These are phyloP conservation scores for Tolypocladium inflatum DNA, from an alignment of 2,329 filamentous ascomycete species.

Conservation along the genomic window DNA sequence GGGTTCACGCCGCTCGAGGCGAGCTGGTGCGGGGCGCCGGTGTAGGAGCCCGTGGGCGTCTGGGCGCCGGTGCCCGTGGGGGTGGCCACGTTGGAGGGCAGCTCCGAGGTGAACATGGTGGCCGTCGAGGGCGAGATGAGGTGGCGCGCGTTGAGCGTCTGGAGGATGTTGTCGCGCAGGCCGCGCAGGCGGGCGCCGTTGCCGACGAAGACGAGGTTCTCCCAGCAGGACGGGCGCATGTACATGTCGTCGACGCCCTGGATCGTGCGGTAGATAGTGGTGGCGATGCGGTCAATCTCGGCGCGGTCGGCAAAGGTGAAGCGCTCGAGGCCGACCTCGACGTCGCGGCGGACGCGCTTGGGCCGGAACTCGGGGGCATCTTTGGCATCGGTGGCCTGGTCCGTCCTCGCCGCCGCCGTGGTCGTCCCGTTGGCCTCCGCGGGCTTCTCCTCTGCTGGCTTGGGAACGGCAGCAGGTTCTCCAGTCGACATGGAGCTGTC, in stretches of 20 bases:
- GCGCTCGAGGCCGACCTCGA: slow-evolving; percentile 70
- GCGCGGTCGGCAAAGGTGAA: slow-evolving; percentile 59
- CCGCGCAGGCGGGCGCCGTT: slow-evolving; percentile 68
- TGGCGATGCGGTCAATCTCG: slow-evolving; percentile 75
- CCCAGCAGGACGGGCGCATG: slow-evolving; percentile 83
- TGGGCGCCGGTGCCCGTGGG: slow-evolving; percentile 84
- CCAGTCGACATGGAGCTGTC: background rate
- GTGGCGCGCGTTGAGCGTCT: slow-evolving; percentile 71
- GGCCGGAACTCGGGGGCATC: slow-evolving; percentile 34
- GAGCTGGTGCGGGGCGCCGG: slow-evolving; percentile 46
- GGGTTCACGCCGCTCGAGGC: slow-evolving; percentile 65
- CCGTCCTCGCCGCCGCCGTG: background rate
- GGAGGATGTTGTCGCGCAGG: slow-evolving; percentile 80
- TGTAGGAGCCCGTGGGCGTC: slow-evolving; percentile 64
- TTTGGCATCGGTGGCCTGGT: slow-evolving; percentile 3
- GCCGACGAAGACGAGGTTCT: slow-evolving; percentile 82
- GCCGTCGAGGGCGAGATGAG: slow-evolving; percentile 85
- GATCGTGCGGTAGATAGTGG: slow-evolving; percentile 74
- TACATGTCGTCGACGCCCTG: slow-evolving; percentile 75
- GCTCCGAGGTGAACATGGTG: slow-evolving; percentile 94
- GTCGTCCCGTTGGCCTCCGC: background rate
- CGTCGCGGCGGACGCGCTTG: slow-evolving; percentile 53
- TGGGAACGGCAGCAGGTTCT: background rate
- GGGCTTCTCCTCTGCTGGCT: background rate
- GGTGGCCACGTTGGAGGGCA: slow-evolving; percentile 88